These are phyloP conservation scores for Podospora sp. DNA, from an alignment of 495 filamentous ascomycete species.

Conservation along the genomic window DNA sequence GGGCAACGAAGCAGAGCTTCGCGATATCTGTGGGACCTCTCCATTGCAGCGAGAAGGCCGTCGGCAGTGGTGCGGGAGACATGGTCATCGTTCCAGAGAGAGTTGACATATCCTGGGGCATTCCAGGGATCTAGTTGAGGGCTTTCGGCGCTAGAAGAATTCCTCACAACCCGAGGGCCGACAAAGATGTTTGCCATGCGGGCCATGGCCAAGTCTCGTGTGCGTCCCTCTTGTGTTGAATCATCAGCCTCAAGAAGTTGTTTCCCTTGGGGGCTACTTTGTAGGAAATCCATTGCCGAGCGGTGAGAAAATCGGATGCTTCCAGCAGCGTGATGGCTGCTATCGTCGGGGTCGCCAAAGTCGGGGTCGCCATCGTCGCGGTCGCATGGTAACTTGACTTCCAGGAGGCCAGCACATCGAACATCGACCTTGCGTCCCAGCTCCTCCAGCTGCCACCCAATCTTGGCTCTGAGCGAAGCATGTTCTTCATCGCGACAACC, in stretches of 20 bases:
- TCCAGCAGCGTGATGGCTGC: background rate
- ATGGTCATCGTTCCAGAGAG: background rate
- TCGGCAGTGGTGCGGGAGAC: background rate
- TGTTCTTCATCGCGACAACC: background rate
- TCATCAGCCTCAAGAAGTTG: background rate
- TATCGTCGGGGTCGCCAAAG: too few species aligned
- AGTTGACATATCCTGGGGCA: background rate
- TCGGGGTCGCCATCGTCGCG: too few species aligned
- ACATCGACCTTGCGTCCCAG: background rate
- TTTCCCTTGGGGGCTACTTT: background rate
- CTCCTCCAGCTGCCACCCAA: background rate
- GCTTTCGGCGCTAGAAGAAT: too few species aligned
- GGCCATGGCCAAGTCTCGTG: background rate
- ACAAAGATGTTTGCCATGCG: background rate
- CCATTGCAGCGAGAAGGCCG: background rate
- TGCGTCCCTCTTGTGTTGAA: background rate
- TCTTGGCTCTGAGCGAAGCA: background rate
- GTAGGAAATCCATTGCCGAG: background rate
- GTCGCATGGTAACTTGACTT: too few species aligned
- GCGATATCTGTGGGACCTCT: background rate
- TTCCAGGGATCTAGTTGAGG: too few species aligned
- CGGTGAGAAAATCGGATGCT: background rate
- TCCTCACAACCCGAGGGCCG: too few species aligned
- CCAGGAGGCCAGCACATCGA: slow-evolving; percentile 1
- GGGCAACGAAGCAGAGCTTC: background rate